phyloP scores from a whole-genome alignment of 352 stramenopile species.

The Blastocystis sp. region DNA sequence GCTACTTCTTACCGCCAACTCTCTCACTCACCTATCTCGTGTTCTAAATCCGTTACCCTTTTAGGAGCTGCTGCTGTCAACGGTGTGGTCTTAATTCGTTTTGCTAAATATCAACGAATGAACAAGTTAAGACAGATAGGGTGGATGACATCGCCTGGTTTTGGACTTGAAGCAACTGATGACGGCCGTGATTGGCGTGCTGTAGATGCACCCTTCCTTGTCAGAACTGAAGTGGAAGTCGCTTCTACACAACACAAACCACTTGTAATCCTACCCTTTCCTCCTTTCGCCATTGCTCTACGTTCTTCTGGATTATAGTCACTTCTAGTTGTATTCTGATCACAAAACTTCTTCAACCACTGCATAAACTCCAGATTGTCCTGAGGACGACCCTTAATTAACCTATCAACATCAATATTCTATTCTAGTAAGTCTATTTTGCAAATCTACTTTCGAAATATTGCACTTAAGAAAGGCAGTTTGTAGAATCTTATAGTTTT shows the following conservation, averaged over 20 bases:
- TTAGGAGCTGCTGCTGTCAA: background rate
- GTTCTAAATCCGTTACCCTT: background rate
- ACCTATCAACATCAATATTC: constrained; percentile 92
- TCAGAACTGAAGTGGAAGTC: background rate
- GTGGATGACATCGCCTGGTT: background rate
- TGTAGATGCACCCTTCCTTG: constrained; percentile 32
- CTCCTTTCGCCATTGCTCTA: constrained; percentile 89
- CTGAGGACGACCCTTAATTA: constrained; percentile 97
- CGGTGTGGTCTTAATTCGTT: background rate
- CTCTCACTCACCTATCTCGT: constrained; percentile 52
- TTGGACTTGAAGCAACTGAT: background rate
- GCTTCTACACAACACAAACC: background rate
- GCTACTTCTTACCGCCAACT: constrained; percentile 70
- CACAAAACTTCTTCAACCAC: constrained; percentile 90
- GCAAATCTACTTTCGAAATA: constrained; percentile 78
- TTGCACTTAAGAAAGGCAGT: constrained; percentile 90
- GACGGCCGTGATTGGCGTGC: background rate
- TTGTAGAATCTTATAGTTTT: constrained; percentile 99
- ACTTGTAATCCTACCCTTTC: constrained; percentile 70
- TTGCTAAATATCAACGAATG: background rate
- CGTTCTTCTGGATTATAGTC: constrained; percentile 89
- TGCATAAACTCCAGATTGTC: constrained; percentile 99
- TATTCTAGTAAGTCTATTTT: constrained; percentile 69
- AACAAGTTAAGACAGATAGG: background rate
- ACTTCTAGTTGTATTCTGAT: constrained; percentile 74